These are phyloP conservation scores for Opeltia flavorubescens DNA, from an alignment of 495 filamentous ascomycete species.

Conservation along the genomic window DNA sequence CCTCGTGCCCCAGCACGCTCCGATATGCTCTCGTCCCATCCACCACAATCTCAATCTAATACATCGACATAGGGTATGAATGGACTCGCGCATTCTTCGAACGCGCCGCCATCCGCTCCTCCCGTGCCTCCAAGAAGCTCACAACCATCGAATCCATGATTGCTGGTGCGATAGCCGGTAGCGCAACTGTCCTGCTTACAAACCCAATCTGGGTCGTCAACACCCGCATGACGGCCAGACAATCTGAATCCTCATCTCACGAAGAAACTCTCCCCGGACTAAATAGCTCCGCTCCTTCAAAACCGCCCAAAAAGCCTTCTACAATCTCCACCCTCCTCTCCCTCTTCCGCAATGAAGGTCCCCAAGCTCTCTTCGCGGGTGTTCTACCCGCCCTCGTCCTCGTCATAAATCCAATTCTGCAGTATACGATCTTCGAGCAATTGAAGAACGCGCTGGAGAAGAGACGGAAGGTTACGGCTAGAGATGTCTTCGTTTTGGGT, in stretches of 20 bases:
- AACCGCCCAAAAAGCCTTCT: conserved; percentile 38
- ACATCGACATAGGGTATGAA: conserved; percentile 54
- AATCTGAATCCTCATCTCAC: conserved; percentile 39
- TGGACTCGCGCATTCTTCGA: conserved; percentile 88
- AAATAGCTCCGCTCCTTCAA: conserved; percentile 1
- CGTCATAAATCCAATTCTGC: conserved; percentile 94
- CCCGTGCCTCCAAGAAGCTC: conserved; percentile 69
- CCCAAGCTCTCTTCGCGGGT: conserved; percentile 72
- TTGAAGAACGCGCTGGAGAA: conserved; percentile 67
- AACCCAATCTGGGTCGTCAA: conserved; percentile 99
- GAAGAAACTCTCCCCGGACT: conserved; percentile 26
- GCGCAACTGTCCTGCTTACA: conserved; percentile 84
- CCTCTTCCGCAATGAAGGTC: conserved; percentile 67
- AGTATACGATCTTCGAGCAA: conserved; percentile 98
- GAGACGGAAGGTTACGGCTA: conserved; percentile 57
- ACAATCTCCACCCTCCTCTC: conserved; percentile 68
- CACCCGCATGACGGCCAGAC: conserved; percentile 90
- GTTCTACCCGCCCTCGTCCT: conserved; percentile 85
- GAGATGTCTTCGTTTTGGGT: conserved; percentile 78
- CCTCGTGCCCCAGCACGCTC: neutral
- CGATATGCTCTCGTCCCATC: neutral
- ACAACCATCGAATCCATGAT: conserved; percentile 85
- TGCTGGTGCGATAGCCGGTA: conserved; percentile 87
- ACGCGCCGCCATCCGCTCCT: conserved; percentile 56
- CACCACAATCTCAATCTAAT: neutral